Base-by-base conservation (phyloP, 75 land plant species). In the Selaginella moellendorffii region DNA sequence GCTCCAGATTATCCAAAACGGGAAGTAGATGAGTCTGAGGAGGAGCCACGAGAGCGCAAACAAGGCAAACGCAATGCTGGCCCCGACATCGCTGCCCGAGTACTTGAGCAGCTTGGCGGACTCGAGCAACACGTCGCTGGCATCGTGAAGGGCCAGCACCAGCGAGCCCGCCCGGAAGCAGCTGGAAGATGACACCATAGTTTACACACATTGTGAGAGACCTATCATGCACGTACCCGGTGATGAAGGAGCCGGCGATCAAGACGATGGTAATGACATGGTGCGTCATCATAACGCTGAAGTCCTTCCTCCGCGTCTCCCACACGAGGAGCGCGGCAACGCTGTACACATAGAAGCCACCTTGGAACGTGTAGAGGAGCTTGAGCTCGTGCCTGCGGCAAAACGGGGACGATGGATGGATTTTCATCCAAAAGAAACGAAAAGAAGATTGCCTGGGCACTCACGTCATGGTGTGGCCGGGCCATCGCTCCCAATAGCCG, bases 301-400 rank as follows among this genome's bases (percentile, higher is more conserved):
- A 95, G 73, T 95, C 99, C 61, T 90, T 95, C 62, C 99, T 74
- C 27, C 99, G 81, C 62, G 99, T 95, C 62, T 95, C 99, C 99
- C 99, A 95, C 21, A 67, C 65, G 10, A 86, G 67, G 19, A 95
- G 88, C 0, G 99, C 99, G 31, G 65, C 83, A 61, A 86, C 81
- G 72, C 99, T 90, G 65, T 86, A 95, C 0, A 82, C 53, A 64
- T 95, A 95, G 68, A 95, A 95, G 18, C 99, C 99, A 76, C 97
- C 81, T 64, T 89, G 97, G 70, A 79, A 80, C 82, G 81, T 86
- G 63, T 86, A 95, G 68, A 79, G 77, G 31, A 86, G 81, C 70
- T 76, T 84, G 75, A 90, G 26, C 8, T 86, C 74, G 63, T 67
- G 64, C 79, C 98, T 93, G 73, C 63, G 14, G 59, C 59, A 19